Base-by-base conservation (phyloP, 2,329 filamentous ascomycete genomes). In the Xylaria hypoxylon region DNA sequence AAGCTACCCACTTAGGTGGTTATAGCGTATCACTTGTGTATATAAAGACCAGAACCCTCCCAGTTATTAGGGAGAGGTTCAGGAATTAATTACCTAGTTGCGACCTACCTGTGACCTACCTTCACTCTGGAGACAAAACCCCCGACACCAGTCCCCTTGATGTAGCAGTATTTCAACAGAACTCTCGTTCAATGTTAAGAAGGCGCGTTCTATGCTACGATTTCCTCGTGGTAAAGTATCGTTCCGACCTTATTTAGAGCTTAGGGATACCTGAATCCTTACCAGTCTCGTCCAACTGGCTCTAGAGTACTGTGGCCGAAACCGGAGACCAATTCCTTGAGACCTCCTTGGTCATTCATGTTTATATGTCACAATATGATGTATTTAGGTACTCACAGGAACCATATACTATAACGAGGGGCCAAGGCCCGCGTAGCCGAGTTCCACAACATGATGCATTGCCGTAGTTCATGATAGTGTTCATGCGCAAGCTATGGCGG, bases 271-370 rank as follows among this genome's bases (percentile, higher is more conserved):
- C 17, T 10, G 5, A n/a, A 8, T 31, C 31, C 3, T 7, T 31
- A 2, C 26, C 38, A 38, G 40, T 26, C 38, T 28, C 38, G 31
- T 55, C 48, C 48, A 24, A 53, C 38, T 47, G 38, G 48, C n/a
- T 10, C 26, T 15, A 22, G 40, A 47, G 2, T 35, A 53, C 24
- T 45, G 10, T 15, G 28, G 38, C 26, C 48, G 50, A 11, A 19
- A 62, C 19, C 26, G 50, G 48, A 55, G 38, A 40, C n/a, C 35
- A 45, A 5, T 24, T 45, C 42, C 7, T 28, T 15, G 28, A 31
- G 28, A 5, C 26, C 10, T 50, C 3, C 5, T 17, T 13, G 24
- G 7, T 26, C 17, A 28, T 24, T 28, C 26, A 48, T 4, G 13
- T 28, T 28, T 28, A 48, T 28, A 5, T 31, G 15, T 50, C 24